Evolutionary conservation across 208 protist species (phyloP), one percentile per base, ranked within the genome.

Genomic region (Leishmania arabica): DNA sequence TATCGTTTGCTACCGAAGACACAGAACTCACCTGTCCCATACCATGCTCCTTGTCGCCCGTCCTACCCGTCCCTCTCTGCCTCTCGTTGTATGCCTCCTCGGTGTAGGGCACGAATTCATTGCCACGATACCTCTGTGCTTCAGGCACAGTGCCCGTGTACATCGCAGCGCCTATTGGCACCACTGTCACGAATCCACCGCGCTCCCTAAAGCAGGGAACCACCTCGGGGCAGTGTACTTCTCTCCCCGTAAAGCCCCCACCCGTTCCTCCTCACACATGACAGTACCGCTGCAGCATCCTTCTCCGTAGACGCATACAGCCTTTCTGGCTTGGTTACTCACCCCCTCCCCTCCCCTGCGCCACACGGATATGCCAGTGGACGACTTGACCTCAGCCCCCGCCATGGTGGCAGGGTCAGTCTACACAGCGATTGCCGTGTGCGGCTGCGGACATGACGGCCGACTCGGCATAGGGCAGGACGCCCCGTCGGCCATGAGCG

Each of bases 361-460:
- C 51, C 24, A 51, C 42, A 72, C n/a, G 42, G 21, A 19, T 27
- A 72, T 72, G 42, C 42, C 24, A 72, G 8, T 24, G 2, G 27
- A 72, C 68, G 42, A 34, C 51, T 45, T 27, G 71, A 40, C 45
- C 47, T 45, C 49, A 1, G 31, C 71, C 49, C 42, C 47, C 71
- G 1, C 71, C 71, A 40, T 24, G 37, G 71, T 3, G 31, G 49
- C 17, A 62, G 15, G 49, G 71, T 31, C 71, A 6, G 49, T 75
- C 34, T 60, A 27, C 51, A 75, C 75, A 53, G 79, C 79, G 9
- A 80, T 97, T n/a, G 93, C 93, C 19, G 91, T 92, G 1, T 95
- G 90, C 81, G 94, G 94, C 37, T 95, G 92, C 40, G 91, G 94
- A 5, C 81, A 93, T 62, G 94, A 96, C 76, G 94, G 94, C 15